Base-by-base conservation (phyloP, 2,329 filamentous ascomycete species). In the Zopfia rhizophila region DNA sequence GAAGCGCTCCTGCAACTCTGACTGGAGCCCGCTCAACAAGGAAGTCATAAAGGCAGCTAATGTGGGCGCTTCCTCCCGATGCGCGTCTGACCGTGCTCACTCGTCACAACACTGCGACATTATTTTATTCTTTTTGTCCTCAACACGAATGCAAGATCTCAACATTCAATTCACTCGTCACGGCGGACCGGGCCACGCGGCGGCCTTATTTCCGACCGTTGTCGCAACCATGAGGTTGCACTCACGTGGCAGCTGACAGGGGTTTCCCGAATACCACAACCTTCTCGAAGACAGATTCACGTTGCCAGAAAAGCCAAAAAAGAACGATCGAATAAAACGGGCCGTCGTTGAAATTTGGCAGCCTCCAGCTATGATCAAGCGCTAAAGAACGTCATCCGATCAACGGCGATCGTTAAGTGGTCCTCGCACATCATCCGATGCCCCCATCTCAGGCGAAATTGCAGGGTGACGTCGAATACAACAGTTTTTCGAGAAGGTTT, bases 251-350 rank as follows among this genome's bases (percentile, higher is more conserved):
- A 11, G 13, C 16, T 29, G 12, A 35, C 45, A 43, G 28, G 51
- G 51, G 29, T 52, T 28, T 38, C 38, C 47, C 42, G 11, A 5
- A 14, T 14, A n/a, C 6, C 24, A 14, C 38, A 35, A 13, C 31
- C 55, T 61, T 61, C 54, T 58, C 36, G 51, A 61, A 61, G 44
- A 36, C 32, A n/a, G n/a, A n/a, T n/a, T n/a, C n/a, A 30, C 12
- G 10, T 7, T 16, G 28, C 28, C 7, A 16, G 28, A 16, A 30
- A 16, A 30, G 28, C 28, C 28, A 13, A 35, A 41, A 39, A 45
- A 49, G 31, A 39, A 36, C 58, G 61, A 64, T 51, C 21, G 60
- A 46, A 56, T 66, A 63, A 69, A 69, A 69, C 67, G 58, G 55
- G 47, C 53, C 51, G 25, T 58, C 55, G 63, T 63, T 51, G 49